phyloP scores from a whole-genome alignment of 169 alveolate species.

The Cryptosporidium meleagridis region DNA sequence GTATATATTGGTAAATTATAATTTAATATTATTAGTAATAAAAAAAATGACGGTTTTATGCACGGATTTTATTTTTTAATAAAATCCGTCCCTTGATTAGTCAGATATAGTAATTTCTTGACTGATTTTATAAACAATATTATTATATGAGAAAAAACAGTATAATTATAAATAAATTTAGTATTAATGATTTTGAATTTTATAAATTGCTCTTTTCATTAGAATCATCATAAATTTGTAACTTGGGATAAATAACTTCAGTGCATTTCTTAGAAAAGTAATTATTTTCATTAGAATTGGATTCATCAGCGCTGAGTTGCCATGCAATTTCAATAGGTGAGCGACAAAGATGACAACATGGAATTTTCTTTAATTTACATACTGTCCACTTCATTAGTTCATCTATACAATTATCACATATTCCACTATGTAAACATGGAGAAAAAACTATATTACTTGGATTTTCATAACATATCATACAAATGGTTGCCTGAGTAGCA shows the following conservation, averaged over 20 bases:
- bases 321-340: slow-evolving; percentile 74
- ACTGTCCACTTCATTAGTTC: slow-evolving; percentile 74
- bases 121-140: too few species aligned
- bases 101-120: background rate
- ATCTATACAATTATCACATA: slow-evolving; percentile 54
- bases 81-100: background rate
- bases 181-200: background rate
- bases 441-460: slow-evolving; percentile 64
- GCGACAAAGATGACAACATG: slow-evolving; percentile 68
- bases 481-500: slow-evolving; percentile 4
- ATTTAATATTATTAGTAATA: too few species aligned
- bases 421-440: slow-evolving; percentile 72
- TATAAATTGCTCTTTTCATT: background rate
- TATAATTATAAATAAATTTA: background rate
- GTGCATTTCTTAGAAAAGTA: slow-evolving; percentile 43
- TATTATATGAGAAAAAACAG: background rate
- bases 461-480: slow-evolving; percentile 69
- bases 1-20: background rate
- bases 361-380: slow-evolving; percentile 57
- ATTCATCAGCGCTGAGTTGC: slow-evolving; percentile 19
- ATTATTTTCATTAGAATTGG: background rate
- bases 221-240: background rate
- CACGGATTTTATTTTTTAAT: too few species aligned
- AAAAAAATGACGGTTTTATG: background rate
- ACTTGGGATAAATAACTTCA: slow-evolving; percentile 64